Evolutionary conservation across 1,284 basidiomycete genomes (phyloP).

Genomic region (Salmacisia buchloeana): DNA sequence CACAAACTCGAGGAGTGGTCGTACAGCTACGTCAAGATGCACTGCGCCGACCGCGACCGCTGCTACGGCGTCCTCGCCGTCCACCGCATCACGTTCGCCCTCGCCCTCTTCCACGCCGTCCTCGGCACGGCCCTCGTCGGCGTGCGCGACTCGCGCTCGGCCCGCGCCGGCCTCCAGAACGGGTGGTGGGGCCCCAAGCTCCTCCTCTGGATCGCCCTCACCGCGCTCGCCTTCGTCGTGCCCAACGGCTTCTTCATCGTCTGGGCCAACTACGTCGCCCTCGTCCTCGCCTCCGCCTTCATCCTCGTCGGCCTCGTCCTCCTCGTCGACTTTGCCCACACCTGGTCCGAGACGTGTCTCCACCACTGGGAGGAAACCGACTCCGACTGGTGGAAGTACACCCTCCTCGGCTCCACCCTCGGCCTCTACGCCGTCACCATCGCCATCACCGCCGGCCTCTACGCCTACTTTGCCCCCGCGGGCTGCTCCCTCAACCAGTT

Average conservation of each 20-base stretch:
- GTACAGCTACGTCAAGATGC: constrained; percentile 97
- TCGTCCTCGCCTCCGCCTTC: constrained; percentile 87
- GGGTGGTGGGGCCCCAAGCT: constrained; percentile 99
- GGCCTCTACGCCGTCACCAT: constrained; percentile 78
- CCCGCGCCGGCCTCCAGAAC: constrained; percentile 90
- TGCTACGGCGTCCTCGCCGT: constrained; percentile 98
- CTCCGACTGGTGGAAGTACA: constrained; percentile 92
- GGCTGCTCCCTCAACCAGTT: constrained; percentile 86
- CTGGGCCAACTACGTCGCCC: constrained; percentile 85
- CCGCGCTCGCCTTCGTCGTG: constrained; percentile 79
- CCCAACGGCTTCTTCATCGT: constrained; percentile 92
- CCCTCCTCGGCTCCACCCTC: constrained; percentile 87
- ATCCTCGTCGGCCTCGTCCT: constrained; percentile 91
- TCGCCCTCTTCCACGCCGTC: constrained; percentile 81
- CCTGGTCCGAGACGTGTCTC: constrained; percentile 94
- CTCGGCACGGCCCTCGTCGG: constrained; percentile 74
- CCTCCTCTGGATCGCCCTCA: constrained; percentile 72
- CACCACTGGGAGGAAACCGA: constrained; percentile 83
- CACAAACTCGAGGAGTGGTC: constrained; percentile 84
- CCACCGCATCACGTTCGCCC: constrained; percentile 92
- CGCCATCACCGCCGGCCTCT: constrained; percentile 77
- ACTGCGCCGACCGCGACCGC: constrained; percentile 71
- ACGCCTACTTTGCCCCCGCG: constrained; percentile 80
- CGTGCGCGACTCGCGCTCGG: constrained; percentile 80
- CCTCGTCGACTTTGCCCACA: constrained; percentile 96